Base-by-base conservation (phyloP, 2,329 filamentous ascomycete species). In the Aspergillus sp. region DNA sequence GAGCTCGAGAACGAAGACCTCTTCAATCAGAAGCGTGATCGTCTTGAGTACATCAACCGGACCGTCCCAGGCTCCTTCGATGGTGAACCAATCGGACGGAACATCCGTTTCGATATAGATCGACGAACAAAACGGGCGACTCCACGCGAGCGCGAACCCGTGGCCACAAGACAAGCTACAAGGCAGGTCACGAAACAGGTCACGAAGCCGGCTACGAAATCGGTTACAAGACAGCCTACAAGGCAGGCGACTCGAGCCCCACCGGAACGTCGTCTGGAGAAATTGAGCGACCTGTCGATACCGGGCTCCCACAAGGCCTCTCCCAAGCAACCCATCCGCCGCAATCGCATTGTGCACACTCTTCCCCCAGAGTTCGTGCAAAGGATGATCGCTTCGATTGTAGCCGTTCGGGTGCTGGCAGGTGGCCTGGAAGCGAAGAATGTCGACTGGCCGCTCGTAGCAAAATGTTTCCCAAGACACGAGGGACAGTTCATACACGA, bases 371-470 rank as follows among this genome's bases (percentile, higher is more conserved):
- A 56, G 5, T 46, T 67, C 6, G 49, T 61, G 15, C 63, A 67
- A 19, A 70, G 62, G 27, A 55, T 76, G 25, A 65, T 68, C 49
- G 60, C 66, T 32, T 69, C 72, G 7, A 69, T 76, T 19, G 65
- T 71, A 23, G 71, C 70, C 7, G 63, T 76, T 19, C 68, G 73
- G 22, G 64, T 69, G 0, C 51, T 77, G 25, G 69, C 71, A 13
- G 74, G 74, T 15, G 74, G 74, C 0, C 39, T 65, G 4, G 67
- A 75, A 27, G 67, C 63, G 4, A 68, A 58, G 47, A 55, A 64
- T 23, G 59, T 76, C 27, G 71, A 77, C 48, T 76, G 74, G 72
- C 51, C 62, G 0, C 59, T 77, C n/a, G 63, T 77, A 7, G 54
- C 59, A 5, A 59, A 61, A 25, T 58, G 68, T 44, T 74, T 75